Conservation (phyloP, 345 rosid species). For the Kandelia obovata region DNA sequence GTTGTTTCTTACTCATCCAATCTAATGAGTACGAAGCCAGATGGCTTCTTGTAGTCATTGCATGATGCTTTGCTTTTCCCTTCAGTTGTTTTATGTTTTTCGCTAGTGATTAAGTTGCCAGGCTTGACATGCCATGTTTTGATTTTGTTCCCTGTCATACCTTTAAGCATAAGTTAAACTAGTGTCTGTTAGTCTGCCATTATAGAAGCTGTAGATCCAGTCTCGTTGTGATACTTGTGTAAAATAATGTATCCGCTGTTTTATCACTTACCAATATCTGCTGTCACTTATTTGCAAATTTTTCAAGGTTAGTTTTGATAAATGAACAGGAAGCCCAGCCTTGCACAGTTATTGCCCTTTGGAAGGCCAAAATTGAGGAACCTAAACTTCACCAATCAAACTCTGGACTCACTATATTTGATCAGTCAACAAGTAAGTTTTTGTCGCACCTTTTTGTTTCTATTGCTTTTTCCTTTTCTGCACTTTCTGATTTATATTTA, state of each 20-base stretch:
- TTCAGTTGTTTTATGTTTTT: neutral
- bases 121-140: neutral
- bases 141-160: neutral
- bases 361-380: conserved; percentile 49
- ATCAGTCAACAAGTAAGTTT: conserved; percentile 40
- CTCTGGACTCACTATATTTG: conserved; percentile 31
- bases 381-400: conserved; percentile 39
- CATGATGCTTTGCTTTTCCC: neutral
- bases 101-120: neutral
- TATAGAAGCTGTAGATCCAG: too few relatives aligned
- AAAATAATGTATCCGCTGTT: too few relatives aligned
- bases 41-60: neutral
- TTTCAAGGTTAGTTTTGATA: conserved; percentile 11
- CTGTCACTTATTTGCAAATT: neutral
- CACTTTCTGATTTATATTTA: neutral
- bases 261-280: neutral
- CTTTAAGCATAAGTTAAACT: neutral
- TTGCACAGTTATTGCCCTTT: conserved; percentile 35
- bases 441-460: neutral
- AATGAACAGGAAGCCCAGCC: conserved; percentile 43
- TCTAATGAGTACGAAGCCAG: too few relatives aligned
- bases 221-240: too few relatives aligned
- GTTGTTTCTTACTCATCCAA: neutral
- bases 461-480: neutral
- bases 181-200: too few relatives aligned